Evolutionary conservation across 352 stramenopile species (phyloP), one percentile per base, ranked within the genome.

Genomic region (Globisporangium megalacanthum): DNA sequence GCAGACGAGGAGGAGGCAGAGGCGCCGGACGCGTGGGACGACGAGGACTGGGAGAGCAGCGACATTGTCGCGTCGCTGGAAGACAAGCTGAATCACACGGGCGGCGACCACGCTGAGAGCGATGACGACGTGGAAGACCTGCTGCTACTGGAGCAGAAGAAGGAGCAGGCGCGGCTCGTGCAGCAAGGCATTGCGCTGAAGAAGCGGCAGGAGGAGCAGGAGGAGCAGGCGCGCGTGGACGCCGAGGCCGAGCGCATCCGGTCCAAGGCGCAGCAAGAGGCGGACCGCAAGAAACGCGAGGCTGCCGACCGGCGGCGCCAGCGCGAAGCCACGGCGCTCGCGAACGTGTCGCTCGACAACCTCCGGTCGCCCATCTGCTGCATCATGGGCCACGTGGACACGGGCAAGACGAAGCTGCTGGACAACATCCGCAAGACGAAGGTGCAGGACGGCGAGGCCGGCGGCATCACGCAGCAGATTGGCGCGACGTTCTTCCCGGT

Each of bases 401-500:
- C 92, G 13, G 92, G 97, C 65, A 99, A 99, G 77, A 99, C 97
- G 39, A 99, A 99, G 73, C 69, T 99, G 55, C 73, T 99, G n/a
- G 97, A 99, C 75, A 99, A 99, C 69, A 99, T 99, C 61, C 88
- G 97, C 37, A 91, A 94, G 66, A 99, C 97, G 22, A 99, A 99
- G 73, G 97, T 99, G 25, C 96, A 99, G 79, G 86, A 94, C 60
- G 84, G 56, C 20, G 85, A 95, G 66, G 84, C 84, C 11, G 84
- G 97, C 64, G 97, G 97, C 72, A 99, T 99, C 72, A 99, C 97
- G 20, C 97, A 99, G 80, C 94, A 98, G 72, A 98, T 98, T 67
- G 94, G 94, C 55, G 94, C 94, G 9, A 98, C 94, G 17, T 98
- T 97, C 71, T 98, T 98, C 72, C 83, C 93, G 9, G 87, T 97